Conservation (phyloP, 140 eudicot species). For the Eryngium alpinum region DNA sequence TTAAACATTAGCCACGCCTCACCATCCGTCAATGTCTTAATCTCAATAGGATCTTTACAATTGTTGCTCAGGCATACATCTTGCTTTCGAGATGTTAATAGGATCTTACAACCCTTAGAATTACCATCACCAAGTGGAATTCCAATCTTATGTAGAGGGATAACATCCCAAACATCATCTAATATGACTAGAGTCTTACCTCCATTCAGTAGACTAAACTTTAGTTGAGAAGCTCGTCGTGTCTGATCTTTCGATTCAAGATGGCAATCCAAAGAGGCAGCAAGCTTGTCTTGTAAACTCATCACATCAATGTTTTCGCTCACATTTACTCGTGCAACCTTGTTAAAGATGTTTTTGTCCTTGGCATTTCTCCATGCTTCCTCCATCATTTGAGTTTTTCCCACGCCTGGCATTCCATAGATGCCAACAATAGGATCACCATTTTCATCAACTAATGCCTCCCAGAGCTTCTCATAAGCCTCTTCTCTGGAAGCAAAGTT, state of each 20-base stretch:
- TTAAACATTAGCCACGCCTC: constrained; percentile 18
- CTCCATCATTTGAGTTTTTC: constrained; percentile 18
- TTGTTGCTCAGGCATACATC: background rate
- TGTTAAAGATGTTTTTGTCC: background rate
- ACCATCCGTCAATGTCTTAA: background rate
- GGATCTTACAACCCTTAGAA: constrained; percentile 13
- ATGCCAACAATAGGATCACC: constrained; percentile 4
- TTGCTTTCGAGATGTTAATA: constrained; percentile 7
- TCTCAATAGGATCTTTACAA: background rate
- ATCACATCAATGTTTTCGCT: background rate
- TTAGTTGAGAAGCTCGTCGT: background rate
- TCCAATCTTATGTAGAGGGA: constrained; percentile 2
- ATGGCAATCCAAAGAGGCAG: constrained; percentile 7
- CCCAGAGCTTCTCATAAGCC: background rate
- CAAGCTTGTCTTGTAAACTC: constrained; percentile 6
- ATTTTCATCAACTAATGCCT: background rate
- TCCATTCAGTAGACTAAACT: background rate
- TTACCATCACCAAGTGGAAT: background rate
- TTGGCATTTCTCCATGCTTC: background rate
- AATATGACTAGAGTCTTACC: constrained; percentile 6
- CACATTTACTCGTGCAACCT: background rate
- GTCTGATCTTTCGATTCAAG: background rate
- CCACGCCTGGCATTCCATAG: constrained; percentile 19
- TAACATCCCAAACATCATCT: constrained; percentile 21
- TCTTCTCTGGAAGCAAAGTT: background rate